Conservation (phyloP, 139 green algal species). For the Chlorella sp. region DNA sequence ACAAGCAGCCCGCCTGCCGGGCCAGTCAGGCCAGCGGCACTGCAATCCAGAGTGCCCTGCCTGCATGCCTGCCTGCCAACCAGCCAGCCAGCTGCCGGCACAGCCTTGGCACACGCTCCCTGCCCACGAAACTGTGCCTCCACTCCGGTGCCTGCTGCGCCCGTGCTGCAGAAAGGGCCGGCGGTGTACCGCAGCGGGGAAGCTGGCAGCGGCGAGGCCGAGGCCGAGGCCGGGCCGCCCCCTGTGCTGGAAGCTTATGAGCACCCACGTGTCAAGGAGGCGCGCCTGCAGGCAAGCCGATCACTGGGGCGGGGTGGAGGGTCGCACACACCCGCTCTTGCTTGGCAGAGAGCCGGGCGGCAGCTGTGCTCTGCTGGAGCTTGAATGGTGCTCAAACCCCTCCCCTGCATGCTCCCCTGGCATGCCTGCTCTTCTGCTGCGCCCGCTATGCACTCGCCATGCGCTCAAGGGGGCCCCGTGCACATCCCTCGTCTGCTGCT, state of each 20-base stretch:
- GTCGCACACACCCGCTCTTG: too few relatives aligned
- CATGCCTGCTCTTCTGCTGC: neutral
- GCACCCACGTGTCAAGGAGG: conserved; percentile 42
- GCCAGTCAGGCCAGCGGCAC: neutral
- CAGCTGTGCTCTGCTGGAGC: neutral
- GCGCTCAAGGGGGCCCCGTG: neutral
- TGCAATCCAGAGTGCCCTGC: neutral
- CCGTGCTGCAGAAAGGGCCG: conserved; percentile 21
- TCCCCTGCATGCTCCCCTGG: neutral
- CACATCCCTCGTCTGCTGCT: too few relatives aligned
- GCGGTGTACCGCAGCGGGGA: conserved; percentile 17
- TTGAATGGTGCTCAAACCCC: neutral
- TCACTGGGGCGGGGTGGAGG: neutral
- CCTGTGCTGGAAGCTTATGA: conserved; percentile 45
- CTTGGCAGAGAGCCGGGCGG: too few relatives aligned
- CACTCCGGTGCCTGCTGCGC: too few relatives aligned
- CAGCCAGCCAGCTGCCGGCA: neutral
- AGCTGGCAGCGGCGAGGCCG: neutral
- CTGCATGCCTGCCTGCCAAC: neutral
- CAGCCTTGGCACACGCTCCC: neutral
- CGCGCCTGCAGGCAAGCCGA: conserved; percentile 10
- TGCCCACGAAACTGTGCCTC: neutral
- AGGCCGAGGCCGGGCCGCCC: neutral
- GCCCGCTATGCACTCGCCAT: neutral
- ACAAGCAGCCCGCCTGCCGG: too few relatives aligned